These are phyloP conservation scores for Alternaria panax DNA, from an alignment of 2,329 filamentous ascomycete species.

Conservation along the genomic window DNA sequence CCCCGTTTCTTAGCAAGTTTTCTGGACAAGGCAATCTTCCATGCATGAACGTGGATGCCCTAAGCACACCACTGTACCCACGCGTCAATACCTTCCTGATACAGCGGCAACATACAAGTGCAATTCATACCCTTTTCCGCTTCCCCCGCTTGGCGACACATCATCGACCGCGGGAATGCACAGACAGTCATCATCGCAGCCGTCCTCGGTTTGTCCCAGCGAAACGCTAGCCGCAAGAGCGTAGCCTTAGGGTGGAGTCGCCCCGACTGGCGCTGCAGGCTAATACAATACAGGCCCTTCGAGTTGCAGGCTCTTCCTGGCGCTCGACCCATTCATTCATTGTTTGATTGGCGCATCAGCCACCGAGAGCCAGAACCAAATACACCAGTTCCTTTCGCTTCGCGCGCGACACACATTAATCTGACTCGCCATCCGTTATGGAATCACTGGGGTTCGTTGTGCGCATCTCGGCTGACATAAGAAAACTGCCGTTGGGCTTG, in stretches of 20 bases:
- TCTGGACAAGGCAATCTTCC: slow-evolving; percentile 10
- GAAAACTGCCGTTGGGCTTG: slow-evolving; percentile 9
- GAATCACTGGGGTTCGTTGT: not conserved
- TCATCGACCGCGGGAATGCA: slow-evolving; percentile 20
- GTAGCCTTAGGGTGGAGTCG: slow-evolving; percentile 5
- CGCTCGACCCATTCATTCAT: slow-evolving; percentile 1
- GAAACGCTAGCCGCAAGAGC: slow-evolving; percentile 10
- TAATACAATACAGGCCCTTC: not conserved
- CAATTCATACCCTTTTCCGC: slow-evolving; percentile 14
- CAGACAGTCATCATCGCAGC: slow-evolving; percentile 12
- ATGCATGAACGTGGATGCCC: slow-evolving; percentile 15
- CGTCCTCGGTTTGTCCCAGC: slow-evolving; percentile 11
- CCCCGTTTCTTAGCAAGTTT: not conserved
- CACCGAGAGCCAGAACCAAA: not conserved
- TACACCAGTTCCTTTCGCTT: slow-evolving; percentile 10
- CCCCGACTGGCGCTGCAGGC: slow-evolving; percentile 2
- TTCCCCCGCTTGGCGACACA: slow-evolving; percentile 26
- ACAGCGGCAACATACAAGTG: not conserved
- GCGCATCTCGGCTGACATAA: slow-evolving; percentile 1
- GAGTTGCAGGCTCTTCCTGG: slow-evolving; percentile 6
- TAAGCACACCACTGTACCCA: slow-evolving; percentile 3
- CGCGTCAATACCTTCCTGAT: slow-evolving; percentile 11
- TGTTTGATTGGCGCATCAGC: slow-evolving; percentile 1
- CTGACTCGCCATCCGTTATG: slow-evolving; percentile 4
- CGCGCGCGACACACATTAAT: slow-evolving; percentile 7